Conservation (phyloP, 1,139 yeast species). For the Sugiyamaella paludigena region DNA sequence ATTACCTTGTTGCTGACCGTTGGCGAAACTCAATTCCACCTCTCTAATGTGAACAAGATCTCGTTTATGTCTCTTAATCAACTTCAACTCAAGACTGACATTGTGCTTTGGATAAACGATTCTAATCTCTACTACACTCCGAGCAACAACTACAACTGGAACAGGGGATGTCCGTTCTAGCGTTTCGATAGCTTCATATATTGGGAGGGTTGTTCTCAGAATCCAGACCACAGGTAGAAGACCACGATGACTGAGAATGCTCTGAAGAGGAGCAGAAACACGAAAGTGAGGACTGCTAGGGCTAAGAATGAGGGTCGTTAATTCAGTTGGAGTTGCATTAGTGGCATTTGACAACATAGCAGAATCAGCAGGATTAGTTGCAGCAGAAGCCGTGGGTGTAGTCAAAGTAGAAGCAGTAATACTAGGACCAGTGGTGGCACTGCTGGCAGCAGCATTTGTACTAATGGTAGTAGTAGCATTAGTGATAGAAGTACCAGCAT, state of each 20-base stretch:
- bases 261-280: constrained; percentile 28
- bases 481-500: neutral
- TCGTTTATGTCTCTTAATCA: constrained; percentile 10
- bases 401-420: neutral
- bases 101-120: constrained; percentile 16
- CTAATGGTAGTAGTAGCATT: too few species aligned
- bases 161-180: constrained; percentile 12
- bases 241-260: constrained; percentile 28
- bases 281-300: constrained; percentile 28
- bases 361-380: constrained; percentile 3
- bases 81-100: constrained; percentile 14
- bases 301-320: neutral
- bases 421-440: too few species aligned
- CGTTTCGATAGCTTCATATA: constrained; percentile 28
- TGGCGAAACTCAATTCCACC: neutral
- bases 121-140: constrained; percentile 19
- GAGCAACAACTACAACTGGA: constrained; percentile 17
- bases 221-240: constrained; percentile 33
- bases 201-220: constrained; percentile 29
- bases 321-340: neutral
- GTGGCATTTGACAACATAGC: too few species aligned
- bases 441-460: too few species aligned
- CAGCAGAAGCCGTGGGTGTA: neutral
- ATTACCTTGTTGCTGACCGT: neutral
- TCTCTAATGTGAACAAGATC: constrained; percentile 18